Evolutionary conservation across 225 moss, liverwort and hornwort genomes (phyloP).

Genomic region (Ulota crispa): DNA sequence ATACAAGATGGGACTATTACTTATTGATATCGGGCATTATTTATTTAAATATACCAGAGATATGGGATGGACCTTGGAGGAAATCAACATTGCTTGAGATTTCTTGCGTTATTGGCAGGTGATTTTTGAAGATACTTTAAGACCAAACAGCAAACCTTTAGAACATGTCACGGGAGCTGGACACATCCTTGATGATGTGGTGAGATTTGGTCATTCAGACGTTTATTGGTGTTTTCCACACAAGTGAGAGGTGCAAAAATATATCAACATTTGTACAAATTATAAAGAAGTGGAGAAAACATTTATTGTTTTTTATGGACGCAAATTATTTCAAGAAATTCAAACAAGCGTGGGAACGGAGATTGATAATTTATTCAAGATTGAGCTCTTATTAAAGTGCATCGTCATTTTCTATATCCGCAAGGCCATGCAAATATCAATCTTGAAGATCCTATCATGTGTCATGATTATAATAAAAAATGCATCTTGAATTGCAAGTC

Average conservation of each 20-base stretch:
- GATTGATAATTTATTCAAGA: not conserved
- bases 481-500: not conserved
- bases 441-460: accelerated
- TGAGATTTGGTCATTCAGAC: not conserved
- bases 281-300: not conserved
- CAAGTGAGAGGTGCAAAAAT: not conserved
- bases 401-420: not conserved
- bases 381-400: not conserved
- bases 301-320: not conserved
- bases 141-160: not conserved
- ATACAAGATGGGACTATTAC: not conserved
- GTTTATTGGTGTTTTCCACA: not conserved
- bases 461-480: not conserved
- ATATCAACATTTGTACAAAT: not conserved
- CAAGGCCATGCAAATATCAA: not conserved
- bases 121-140: not conserved
- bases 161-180: not conserved
- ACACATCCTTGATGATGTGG: not conserved
- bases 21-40: not conserved
- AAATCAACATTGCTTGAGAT: not conserved
- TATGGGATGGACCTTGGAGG: accelerated
- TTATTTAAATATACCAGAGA: not conserved
- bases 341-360: not conserved
- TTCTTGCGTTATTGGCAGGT: not conserved
- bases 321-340: not conserved